Evolutionary conservation across 768 basidiomycete species (phyloP).

Genomic region (Boletus speciosus): DNA sequence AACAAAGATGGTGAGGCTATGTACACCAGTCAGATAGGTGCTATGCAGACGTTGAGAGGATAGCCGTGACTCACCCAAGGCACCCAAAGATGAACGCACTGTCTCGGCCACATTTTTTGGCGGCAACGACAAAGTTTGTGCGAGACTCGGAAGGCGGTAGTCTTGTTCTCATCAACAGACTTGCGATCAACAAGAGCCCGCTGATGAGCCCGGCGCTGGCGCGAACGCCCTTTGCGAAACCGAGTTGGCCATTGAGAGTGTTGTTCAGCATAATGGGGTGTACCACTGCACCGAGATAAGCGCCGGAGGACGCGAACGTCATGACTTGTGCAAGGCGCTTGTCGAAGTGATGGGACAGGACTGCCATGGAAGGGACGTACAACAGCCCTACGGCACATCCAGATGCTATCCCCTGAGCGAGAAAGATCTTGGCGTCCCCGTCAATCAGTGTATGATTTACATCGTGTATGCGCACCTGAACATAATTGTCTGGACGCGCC

Average conservation of each 20-base stretch:
- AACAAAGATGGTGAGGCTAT: conserved; percentile 31
- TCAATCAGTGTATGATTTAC: background rate
- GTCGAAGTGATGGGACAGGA: conserved; percentile 54
- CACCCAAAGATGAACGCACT: conserved; percentile 28
- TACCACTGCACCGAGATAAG: conserved; percentile 57
- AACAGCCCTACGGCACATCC: conserved; percentile 48
- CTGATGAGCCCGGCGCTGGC: conserved; percentile 40
- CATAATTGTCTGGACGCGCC: conserved; percentile 39
- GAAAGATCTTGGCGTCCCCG: conserved; percentile 39
- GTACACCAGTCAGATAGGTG: background rate
- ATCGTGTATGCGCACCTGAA: conserved; percentile 33
- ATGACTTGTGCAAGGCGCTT: conserved; percentile 47
- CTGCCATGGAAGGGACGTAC: conserved; percentile 46
- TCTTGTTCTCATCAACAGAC: conserved; percentile 41
- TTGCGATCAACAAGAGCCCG: conserved; percentile 38
- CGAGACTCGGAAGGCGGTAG: conserved; percentile 31
- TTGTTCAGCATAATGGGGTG: conserved; percentile 65
- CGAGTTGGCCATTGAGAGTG: conserved; percentile 38
- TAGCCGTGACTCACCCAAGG: conserved; percentile 17
- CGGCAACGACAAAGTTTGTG: conserved; percentile 18
- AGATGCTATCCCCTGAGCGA: conserved; percentile 48
- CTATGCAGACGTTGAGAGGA: background rate
- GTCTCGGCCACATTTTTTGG: conserved; percentile 24
- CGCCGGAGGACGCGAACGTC: conserved; percentile 52
- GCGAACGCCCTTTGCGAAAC: conserved; percentile 44